Evolutionary conservation across 371 early-diverging fungal genomes (phyloP).

Genomic region (Zopfochytrium polystomum): DNA sequence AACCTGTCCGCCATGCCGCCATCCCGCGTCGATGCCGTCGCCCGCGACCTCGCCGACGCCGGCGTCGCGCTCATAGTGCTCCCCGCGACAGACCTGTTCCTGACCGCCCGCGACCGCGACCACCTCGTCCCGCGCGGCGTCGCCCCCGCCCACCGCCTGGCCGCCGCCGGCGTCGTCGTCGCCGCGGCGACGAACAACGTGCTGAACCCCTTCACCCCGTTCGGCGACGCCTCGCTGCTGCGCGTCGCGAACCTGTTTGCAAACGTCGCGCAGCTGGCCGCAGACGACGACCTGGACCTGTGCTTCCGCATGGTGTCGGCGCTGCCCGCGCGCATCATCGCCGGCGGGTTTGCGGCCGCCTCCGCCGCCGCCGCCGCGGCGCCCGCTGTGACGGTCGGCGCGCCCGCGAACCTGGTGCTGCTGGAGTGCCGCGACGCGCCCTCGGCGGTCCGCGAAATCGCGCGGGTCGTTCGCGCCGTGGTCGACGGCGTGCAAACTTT

Average conservation of each 20-base stretch:
- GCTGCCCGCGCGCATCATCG: background rate
- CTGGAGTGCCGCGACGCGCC: background rate
- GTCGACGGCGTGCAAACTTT: background rate
- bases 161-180: background rate
- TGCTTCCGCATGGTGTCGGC: background rate
- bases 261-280: background rate
- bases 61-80: background rate
- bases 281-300: background rate
- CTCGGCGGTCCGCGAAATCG: background rate
- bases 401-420: background rate
- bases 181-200: background rate
- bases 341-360: too few species aligned
- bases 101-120: background rate
- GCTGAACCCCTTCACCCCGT: background rate
- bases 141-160: background rate
- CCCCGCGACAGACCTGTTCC: background rate
- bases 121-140: slow-evolving; percentile 1
- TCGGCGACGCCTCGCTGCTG: slow-evolving; percentile 1
- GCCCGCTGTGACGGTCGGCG: background rate
- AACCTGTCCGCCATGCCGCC: background rate
- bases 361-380: background rate
- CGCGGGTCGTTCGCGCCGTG: background rate
- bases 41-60: background rate
- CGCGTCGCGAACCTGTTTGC: background rate
- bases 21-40: background rate